Conservation (phyloP, 1,284 basidiomycete genomes). For the Coniophora puteana region DNA sequence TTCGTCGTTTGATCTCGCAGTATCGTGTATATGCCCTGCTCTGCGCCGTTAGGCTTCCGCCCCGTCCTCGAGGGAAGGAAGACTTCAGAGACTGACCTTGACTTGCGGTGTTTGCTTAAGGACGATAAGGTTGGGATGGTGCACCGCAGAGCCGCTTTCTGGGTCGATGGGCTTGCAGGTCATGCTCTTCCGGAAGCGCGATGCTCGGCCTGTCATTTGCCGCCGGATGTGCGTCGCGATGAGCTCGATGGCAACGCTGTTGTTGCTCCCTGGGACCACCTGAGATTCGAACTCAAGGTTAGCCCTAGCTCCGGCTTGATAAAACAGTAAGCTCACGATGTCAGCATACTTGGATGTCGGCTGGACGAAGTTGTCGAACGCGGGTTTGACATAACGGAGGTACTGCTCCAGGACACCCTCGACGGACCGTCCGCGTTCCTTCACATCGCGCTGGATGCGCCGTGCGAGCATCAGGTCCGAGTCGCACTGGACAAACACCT, state of each 20-base stretch:
- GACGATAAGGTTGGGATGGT: slow-evolving; percentile 52
- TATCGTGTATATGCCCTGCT: slow-evolving; percentile 85
- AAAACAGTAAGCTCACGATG: slow-evolving; percentile 52
- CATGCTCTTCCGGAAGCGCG: slow-evolving; percentile 72
- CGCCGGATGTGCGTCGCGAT: slow-evolving; percentile 89
- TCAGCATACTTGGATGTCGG: slow-evolving; percentile 87
- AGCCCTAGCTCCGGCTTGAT: too few species aligned
- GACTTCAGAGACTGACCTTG: slow-evolving; percentile 41
- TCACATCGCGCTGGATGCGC: slow-evolving; percentile 83
- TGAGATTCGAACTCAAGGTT: too few species aligned
- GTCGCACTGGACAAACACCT: slow-evolving; percentile 88
- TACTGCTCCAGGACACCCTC: slow-evolving; percentile 93
- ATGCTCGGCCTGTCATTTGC: slow-evolving; percentile 77
- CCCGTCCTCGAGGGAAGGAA: slow-evolving; percentile 41
- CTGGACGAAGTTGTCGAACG: slow-evolving; percentile 93
- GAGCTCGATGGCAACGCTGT: slow-evolving; percentile 89
- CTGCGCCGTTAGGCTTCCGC: slow-evolving; percentile 4
- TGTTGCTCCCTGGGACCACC: slow-evolving; percentile 91
- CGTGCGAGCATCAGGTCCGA: slow-evolving; percentile 97
- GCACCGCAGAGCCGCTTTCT: slow-evolving; percentile 30
- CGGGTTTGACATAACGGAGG: slow-evolving; percentile 88
- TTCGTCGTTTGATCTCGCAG: slow-evolving; percentile 69
- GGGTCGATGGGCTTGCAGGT: slow-evolving; percentile 39
- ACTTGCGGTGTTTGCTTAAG: slow-evolving; percentile 83
- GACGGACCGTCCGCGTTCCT: slow-evolving; percentile 84